Conservation (phyloP, 106 monocot genomes). For the Dioscorea dumetorum region DNA sequence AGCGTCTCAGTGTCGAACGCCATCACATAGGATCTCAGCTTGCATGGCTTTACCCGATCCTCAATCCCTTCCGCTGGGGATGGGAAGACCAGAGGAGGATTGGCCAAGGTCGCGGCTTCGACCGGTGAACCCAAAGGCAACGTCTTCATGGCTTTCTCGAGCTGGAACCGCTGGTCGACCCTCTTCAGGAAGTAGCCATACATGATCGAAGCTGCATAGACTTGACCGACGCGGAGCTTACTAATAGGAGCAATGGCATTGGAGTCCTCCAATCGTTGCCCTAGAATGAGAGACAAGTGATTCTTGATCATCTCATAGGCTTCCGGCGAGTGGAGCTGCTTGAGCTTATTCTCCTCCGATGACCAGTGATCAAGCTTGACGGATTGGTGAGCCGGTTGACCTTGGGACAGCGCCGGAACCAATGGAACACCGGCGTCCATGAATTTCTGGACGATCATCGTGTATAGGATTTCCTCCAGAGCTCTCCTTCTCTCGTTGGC, state of each 20-base stretch:
- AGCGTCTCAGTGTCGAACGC: slow-evolving; percentile 77
- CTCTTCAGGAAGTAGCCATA: slow-evolving; percentile 92
- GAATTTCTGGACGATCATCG: slow-evolving; percentile 80
- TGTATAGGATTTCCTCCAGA: slow-evolving; percentile 78
- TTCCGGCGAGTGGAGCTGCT: slow-evolving; percentile 62
- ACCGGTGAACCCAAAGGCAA: slow-evolving; percentile 60
- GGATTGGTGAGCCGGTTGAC: slow-evolving; percentile 20
- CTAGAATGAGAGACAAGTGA: slow-evolving; percentile 69
- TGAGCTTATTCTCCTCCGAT: slow-evolving; percentile 50
- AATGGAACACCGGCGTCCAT: slow-evolving; percentile 71
- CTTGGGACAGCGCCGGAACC: slow-evolving; percentile 44
- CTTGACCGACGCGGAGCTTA: slow-evolving; percentile 82
- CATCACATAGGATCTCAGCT: slow-evolving; percentile 66
- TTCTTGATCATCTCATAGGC: slow-evolving; percentile 88
- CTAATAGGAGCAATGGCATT: slow-evolving; percentile 54
- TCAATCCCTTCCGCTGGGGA: too few species aligned
- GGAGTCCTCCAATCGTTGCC: slow-evolving; percentile 43
- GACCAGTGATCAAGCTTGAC: slow-evolving; percentile 42
- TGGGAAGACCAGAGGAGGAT: too few species aligned
- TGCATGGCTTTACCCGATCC: slow-evolving; percentile 22
- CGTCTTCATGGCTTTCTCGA: slow-evolving; percentile 83
- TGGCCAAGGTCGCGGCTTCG: slow-evolving; percentile 25
- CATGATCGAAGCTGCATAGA: slow-evolving; percentile 93
- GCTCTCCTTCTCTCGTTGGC: slow-evolving; percentile 71
- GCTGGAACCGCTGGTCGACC: slow-evolving; percentile 79